Percentiles rank a stretch among this genome's conserved stretches.
Conservation (phyloP, 2,329 filamentous ascomycete genomes). For the Sporothrix curviconia region DNA sequence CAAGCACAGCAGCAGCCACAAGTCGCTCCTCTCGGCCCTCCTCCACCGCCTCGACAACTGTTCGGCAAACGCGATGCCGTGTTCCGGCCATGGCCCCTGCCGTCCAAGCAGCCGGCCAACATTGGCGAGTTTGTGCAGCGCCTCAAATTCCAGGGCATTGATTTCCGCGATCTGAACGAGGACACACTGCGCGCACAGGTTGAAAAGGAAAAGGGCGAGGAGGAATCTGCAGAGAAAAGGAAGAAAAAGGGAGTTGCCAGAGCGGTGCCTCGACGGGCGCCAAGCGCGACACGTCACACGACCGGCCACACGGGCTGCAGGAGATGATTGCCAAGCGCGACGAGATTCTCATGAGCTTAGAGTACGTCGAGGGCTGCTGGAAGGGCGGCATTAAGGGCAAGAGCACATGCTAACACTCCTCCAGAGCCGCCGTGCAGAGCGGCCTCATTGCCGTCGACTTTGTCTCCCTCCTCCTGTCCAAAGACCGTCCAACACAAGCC, state of each 20-base stretch:
- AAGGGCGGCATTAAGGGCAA: no score
- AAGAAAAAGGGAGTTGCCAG: neutral
- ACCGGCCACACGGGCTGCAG: constrained; percentile 22
- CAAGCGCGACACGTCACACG: constrained; percentile 25
- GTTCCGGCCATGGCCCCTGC: constrained; percentile 56
- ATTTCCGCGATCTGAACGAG: constrained; percentile 75
- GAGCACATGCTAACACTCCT: constrained; percentile 15
- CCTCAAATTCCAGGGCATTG: constrained; percentile 70
- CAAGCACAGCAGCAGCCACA: neutral
- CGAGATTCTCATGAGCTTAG: constrained; percentile 52
- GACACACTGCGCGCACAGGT: constrained; percentile 65
- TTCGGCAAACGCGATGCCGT: constrained; percentile 20
- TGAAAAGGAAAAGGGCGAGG: constrained; percentile 38
- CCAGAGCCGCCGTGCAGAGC: constrained; percentile 47
- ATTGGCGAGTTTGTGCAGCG: constrained; percentile 72
- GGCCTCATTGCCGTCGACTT: constrained; percentile 71
- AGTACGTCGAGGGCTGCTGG: no score
- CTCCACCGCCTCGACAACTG: neutral
- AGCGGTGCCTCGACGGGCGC: constrained; percentile 25
- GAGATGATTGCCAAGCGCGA: constrained; percentile 46
- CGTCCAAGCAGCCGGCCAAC: constrained; percentile 50
- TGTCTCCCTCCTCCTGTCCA: constrained; percentile 76
- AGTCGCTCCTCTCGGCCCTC: neutral
- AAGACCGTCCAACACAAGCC: constrained; percentile 66
- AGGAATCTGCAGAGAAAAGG: constrained; percentile 23